A percentile compares a stretch with the other conserved stretches of the same genome.
Conservation (phyloP, 495 filamentous ascomycete genomes). For the Lepraria neglecta region DNA sequence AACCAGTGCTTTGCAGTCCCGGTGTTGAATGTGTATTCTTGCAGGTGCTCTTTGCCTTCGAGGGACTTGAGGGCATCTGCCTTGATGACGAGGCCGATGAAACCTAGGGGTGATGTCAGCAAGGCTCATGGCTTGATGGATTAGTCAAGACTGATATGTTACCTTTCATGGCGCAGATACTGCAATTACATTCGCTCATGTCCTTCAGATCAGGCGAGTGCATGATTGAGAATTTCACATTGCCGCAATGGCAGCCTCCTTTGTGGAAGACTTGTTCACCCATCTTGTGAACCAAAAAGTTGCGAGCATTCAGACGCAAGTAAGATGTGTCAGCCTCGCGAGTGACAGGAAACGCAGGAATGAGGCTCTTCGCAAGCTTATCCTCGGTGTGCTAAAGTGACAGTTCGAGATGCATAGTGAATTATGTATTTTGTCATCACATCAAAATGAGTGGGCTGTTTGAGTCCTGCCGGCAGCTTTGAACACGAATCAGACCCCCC, state of each 20-base stretch:
- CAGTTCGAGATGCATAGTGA: too few relatives aligned
- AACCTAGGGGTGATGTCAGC: constrained; percentile 6
- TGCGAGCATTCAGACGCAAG: too few relatives aligned
- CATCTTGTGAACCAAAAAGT: not conserved
- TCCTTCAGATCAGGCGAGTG: constrained; percentile 7
- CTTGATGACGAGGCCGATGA: constrained; percentile 12
- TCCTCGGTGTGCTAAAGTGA: too few relatives aligned
- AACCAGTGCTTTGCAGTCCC: constrained; percentile 22
- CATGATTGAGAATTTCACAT: constrained; percentile 7
- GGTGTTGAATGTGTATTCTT: constrained; percentile 17
- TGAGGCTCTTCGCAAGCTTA: too few relatives aligned
- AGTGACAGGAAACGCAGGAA: too few relatives aligned
- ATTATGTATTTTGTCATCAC: too few relatives aligned
- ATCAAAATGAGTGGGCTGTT: too few relatives aligned
- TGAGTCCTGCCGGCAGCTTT: not conserved
- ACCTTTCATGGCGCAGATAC: constrained; percentile 22
- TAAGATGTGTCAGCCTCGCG: too few relatives aligned
- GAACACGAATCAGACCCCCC: too few relatives aligned
- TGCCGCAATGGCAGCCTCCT: constrained; percentile 16
- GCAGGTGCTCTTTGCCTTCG: constrained; percentile 4
- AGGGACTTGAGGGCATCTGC: constrained; percentile 12
- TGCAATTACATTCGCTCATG: constrained; percentile 20
- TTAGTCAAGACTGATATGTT: not conserved
- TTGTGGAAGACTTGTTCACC: constrained; percentile 11
- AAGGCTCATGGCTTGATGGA: not conserved